Conservation (phyloP, 768 basidiomycete species). For the Dioszegia hungarica region DNA sequence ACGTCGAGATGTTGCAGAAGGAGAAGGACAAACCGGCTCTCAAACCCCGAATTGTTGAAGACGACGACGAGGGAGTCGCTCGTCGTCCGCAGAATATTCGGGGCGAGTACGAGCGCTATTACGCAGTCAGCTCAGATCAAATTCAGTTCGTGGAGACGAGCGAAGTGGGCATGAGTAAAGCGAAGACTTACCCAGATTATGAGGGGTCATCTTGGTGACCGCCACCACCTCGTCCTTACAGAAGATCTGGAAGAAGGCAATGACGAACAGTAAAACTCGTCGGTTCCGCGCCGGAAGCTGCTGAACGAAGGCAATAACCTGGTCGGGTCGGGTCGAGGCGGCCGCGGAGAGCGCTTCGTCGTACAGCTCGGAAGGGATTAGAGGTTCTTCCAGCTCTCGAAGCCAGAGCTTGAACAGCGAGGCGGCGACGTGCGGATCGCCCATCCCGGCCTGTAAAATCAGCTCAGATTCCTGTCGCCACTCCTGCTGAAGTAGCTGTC, state of each 20-base stretch:
- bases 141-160: too few relatives aligned
- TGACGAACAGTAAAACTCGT: constrained; percentile 76
- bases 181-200: constrained; percentile 56
- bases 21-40: constrained; percentile 82
- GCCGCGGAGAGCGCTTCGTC: constrained; percentile 72
- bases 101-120: constrained; percentile 83
- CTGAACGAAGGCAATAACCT: constrained; percentile 68
- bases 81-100: constrained; percentile 78
- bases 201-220: constrained; percentile 70
- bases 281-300: constrained; percentile 79
- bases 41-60: constrained; percentile 86
- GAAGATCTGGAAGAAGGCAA: constrained; percentile 88
- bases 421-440: constrained; percentile 84
- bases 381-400: constrained; percentile 83
- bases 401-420: constrained; percentile 91
- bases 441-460: constrained; percentile 55
- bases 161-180: too few relatives aligned
- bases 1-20: constrained; percentile 74
- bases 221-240: constrained; percentile 67
- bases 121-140: not conserved
- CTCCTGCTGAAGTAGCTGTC: too few relatives aligned
- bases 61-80: constrained; percentile 84
- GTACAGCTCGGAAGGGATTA: constrained; percentile 85
- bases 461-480: not conserved
- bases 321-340: constrained; percentile 56